Percentiles rank a stretch among this genome's conserved stretches.
phyloP scores from a whole-genome alignment of 805 yeast genomes.

The Lachancea thermotolerans region DNA sequence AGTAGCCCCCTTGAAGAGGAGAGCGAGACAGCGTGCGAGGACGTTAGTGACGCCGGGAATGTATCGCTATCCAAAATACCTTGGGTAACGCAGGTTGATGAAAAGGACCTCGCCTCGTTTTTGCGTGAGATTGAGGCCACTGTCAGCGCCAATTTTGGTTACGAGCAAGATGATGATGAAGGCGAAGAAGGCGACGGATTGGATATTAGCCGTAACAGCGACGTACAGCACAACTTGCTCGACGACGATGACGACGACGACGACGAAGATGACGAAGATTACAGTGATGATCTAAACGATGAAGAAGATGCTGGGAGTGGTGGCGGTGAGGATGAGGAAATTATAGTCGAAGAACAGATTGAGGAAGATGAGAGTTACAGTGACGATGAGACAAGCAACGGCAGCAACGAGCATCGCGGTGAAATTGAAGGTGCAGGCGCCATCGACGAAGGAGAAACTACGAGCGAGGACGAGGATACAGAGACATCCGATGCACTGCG shows the following conservation, averaged over 20 bases:
- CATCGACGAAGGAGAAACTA: slow-evolving; percentile 4
- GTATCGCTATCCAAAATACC: slow-evolving; percentile 26
- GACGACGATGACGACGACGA: slow-evolving; percentile 14
- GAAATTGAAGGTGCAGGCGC: slow-evolving; percentile 4
- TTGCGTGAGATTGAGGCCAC: slow-evolving; percentile 27
- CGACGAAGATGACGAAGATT: slow-evolving; percentile 14
- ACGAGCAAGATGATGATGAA: slow-evolving; percentile 29
- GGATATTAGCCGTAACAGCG: too few relatives aligned
- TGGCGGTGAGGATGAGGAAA: slow-evolving; percentile 12
- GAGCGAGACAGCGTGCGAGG: neutral
- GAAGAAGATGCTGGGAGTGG: slow-evolving; percentile 12
- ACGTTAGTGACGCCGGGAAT: slow-evolving; percentile 16
- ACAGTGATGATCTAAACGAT: slow-evolving; percentile 13
- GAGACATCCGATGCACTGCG: slow-evolving; percentile 11
- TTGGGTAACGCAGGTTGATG: slow-evolving; percentile 21
- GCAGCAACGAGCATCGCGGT: neutral
- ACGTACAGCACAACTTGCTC: too few relatives aligned
- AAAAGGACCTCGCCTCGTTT: slow-evolving; percentile 18
- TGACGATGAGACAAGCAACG: neutral
- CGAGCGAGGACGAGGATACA: slow-evolving; percentile 5
- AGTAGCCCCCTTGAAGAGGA: slow-evolving; percentile 12
- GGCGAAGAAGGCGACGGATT: slow-evolving; percentile 13
- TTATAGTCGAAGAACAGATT: slow-evolving; percentile 5
- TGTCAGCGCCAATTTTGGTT: slow-evolving; percentile 29
- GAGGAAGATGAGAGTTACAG: slow-evolving; percentile 1